Evolutionary conservation across 108 stramenopile genomes (phyloP).

Genomic region (Pseudonitzschia delicatissima): DNA sequence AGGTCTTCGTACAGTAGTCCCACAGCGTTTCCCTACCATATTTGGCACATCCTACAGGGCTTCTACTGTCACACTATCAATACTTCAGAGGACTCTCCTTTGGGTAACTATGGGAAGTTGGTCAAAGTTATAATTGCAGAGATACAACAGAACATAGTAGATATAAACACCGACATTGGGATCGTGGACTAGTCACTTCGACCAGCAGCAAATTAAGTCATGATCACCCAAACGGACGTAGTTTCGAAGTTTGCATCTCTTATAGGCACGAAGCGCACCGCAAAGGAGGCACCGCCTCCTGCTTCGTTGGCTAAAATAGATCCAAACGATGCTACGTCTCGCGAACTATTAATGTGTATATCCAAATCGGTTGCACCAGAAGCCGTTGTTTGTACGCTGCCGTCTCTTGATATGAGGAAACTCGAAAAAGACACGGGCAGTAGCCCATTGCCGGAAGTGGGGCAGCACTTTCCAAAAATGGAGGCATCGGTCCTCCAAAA

Average conservation of each 20-base stretch:
- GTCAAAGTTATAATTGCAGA: too few relatives aligned
- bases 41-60: too few relatives aligned
- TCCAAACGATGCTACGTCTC: slow-evolving; percentile 6
- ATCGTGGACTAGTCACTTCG: too few relatives aligned
- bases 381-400: slow-evolving; percentile 48
- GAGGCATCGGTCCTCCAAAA: slow-evolving; percentile 38
- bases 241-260: slow-evolving; percentile 37
- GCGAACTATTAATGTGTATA: slow-evolving; percentile 29
- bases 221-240: slow-evolving; percentile 24
- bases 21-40: too few relatives aligned
- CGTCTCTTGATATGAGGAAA: slow-evolving; percentile 45
- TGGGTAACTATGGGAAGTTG: too few relatives aligned
- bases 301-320: slow-evolving; percentile 14
- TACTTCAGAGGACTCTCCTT: too few relatives aligned
- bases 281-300: slow-evolving; percentile 10
- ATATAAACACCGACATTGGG: too few relatives aligned
- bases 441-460: slow-evolving; percentile 36
- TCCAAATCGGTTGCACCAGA: slow-evolving; percentile 27
- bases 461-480: slow-evolving; percentile 34
- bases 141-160: too few relatives aligned
- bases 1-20: too few relatives aligned
- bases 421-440: slow-evolving; percentile 22
- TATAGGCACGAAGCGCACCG: slow-evolving; percentile 25
- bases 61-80: too few relatives aligned
- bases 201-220: slow-evolving; percentile 3